These are phyloP conservation scores for Geopyxis carbonaria DNA, from an alignment of 495 filamentous ascomycete genomes.

Conservation along the genomic window DNA sequence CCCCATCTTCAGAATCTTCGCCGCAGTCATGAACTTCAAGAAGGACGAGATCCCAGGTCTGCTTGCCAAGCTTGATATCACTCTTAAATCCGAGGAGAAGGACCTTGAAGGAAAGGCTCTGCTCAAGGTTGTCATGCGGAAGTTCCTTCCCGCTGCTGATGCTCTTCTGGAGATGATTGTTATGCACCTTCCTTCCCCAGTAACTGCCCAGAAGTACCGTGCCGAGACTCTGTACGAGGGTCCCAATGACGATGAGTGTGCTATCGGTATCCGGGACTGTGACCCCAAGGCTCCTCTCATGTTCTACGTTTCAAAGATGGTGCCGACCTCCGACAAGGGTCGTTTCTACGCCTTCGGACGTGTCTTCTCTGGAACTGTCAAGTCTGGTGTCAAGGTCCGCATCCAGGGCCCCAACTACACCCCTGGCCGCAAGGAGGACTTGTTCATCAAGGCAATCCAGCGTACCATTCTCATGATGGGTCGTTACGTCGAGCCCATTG, in stretches of 20 bases:
- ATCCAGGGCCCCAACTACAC: slow-evolving; percentile 99
- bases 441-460: slow-evolving; percentile 99
- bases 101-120: slow-evolving; percentile 92
- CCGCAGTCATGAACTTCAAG: slow-evolving; percentile 92
- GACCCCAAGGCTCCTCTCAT: slow-evolving; percentile 95
- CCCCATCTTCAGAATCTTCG: slow-evolving; percentile 98
- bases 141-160: slow-evolving; percentile 94
- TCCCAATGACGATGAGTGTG: slow-evolving; percentile 76
- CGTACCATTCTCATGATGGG: slow-evolving; percentile 99
- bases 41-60: slow-evolving; percentile 76
- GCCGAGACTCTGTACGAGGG: slow-evolving; percentile 97
- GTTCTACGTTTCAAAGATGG: slow-evolving; percentile 99
- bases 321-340: slow-evolving; percentile 97
- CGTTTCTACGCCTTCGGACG: slow-evolving; percentile 99
- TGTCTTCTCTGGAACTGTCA: slow-evolving; percentile 97
- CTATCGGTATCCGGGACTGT: slow-evolving; percentile 93
- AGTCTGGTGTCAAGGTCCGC: slow-evolving; percentile 96
- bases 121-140: slow-evolving; percentile 94
- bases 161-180: slow-evolving; percentile 99
- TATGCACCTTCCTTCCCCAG: slow-evolving; percentile 91
- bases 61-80: slow-evolving; percentile 81
- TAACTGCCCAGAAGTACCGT: slow-evolving; percentile 95
- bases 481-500: slow-evolving; percentile 95
- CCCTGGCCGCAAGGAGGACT: slow-evolving; percentile 94
- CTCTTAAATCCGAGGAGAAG: slow-evolving; percentile 69